phyloP scores from a whole-genome alignment of 2,329 filamentous ascomycete genomes.

The Gaeumannomyces tritici region DNA sequence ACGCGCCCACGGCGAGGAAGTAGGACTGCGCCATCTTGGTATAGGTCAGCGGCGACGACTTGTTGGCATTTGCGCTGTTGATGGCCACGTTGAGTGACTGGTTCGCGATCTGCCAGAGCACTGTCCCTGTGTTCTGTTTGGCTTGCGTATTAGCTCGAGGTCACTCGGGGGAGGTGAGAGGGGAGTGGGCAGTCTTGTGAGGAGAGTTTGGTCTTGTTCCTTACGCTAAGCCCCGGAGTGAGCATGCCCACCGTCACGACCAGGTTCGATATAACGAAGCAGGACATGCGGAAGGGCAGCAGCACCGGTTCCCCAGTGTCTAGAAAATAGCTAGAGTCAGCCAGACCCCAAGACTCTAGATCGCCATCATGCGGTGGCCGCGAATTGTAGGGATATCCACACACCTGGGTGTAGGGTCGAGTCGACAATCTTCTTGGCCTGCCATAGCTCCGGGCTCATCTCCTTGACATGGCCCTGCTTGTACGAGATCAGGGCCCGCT shows the following conservation, averaged over 20 bases:
- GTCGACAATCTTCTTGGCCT: constrained; percentile 94
- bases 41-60: constrained; percentile 79
- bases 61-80: constrained; percentile 97
- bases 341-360: background rate
- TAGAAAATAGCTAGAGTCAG: constrained; percentile 23
- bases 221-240: constrained; percentile 70
- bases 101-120: constrained; percentile 92
- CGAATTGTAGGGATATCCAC: constrained; percentile 10
- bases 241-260: constrained; percentile 96
- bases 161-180: background rate
- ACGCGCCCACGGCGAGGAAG: constrained; percentile 81
- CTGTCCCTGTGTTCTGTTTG: constrained; percentile 63
- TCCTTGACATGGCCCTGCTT: constrained; percentile 69
- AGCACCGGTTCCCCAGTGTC: constrained; percentile 90
- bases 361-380: constrained; percentile 1
- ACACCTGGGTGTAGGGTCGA: constrained; percentile 90
- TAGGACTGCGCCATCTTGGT: constrained; percentile 82
- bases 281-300: constrained; percentile 95
- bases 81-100: constrained; percentile 97
- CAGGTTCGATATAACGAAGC: constrained; percentile 86
- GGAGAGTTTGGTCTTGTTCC: constrained; percentile 9
- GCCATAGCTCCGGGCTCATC: constrained; percentile 90
- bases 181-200: background rate
- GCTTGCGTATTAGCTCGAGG: background rate
- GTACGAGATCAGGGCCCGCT: constrained; percentile 71